Evolutionary conservation across 345 rosid genomes (phyloP).

Genomic region (Eutrema yunnanense): DNA sequence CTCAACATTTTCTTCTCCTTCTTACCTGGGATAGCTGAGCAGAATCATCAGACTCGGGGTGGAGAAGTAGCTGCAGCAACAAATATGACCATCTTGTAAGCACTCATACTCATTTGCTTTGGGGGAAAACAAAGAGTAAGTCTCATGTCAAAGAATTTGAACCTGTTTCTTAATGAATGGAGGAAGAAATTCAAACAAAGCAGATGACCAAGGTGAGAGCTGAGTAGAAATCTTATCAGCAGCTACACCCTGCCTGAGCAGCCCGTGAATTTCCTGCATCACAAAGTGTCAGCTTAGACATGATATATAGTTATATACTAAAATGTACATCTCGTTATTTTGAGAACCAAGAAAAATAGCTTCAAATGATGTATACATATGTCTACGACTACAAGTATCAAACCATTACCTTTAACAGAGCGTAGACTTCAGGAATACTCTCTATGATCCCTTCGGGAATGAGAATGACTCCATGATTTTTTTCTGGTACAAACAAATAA

Average conservation of each 20-base stretch:
- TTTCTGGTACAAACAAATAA: slow-evolving; percentile 45
- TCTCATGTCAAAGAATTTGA: slow-evolving; percentile 8
- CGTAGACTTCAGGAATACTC: slow-evolving; percentile 96
- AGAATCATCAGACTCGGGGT: slow-evolving; percentile 97
- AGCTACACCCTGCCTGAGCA: slow-evolving; percentile 63
- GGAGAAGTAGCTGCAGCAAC: slow-evolving; percentile 73
- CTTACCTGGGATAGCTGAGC: slow-evolving; percentile 99
- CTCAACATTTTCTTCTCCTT: neutral
- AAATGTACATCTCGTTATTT: neutral
- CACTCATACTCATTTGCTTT: neutral
- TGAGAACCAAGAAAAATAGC: neutral
- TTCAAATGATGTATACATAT: slow-evolving; percentile 1
- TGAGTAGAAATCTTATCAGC: slow-evolving; percentile 71
- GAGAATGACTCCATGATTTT: slow-evolving; percentile 91
- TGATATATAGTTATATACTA: neutral
- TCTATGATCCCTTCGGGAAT: slow-evolving; percentile 97
- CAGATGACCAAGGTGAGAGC: slow-evolving; percentile 99
- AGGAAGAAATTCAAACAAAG: slow-evolving; percentile 84
- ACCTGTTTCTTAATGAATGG: slow-evolving; percentile 92
- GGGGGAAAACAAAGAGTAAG: neutral
- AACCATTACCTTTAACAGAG: slow-evolving; percentile 70
- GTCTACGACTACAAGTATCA: neutral
- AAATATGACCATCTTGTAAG: slow-evolving; percentile 28
- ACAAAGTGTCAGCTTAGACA: slow-evolving; percentile 16
- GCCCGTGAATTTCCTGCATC: slow-evolving; percentile 75